Evolutionary conservation across 2,329 filamentous ascomycete genomes (phyloP), one percentile per base, ranked within the genome.

Genomic region (Cladosporium colombiae): DNA sequence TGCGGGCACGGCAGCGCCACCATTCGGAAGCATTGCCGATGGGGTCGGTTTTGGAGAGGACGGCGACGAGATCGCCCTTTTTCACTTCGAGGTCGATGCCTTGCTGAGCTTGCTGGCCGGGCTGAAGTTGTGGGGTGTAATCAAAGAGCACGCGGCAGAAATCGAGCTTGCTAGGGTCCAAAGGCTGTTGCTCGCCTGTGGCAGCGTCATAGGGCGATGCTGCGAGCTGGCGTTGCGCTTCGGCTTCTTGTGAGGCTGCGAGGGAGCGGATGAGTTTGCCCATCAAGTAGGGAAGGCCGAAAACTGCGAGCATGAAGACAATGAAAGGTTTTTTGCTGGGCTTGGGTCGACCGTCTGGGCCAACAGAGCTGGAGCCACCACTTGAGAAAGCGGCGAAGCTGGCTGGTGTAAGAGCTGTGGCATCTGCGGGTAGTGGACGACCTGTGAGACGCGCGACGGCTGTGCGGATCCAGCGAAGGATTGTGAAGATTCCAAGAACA

Each of bases 101-200:
- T 68, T 89, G 78, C 10, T 79, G 76, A 18, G 73, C 71, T 35
- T 74, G 74, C 73, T 80, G 79, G 37, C 74, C 73, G 10, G 74
- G 70, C 68, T 86, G 86, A 2, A 86, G 81, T 74, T 94, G 91
- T 3, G 95, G 94, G 0, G 90, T 89, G 81, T 97, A 99, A 81
- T 99, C 95, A 81, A 95, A 98, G 21, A 97, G 81, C 2, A 96
- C 90, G 66, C 93, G 91, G 83, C 94, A 99, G 83, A 98, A 99
- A 77, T 98, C 94, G 70, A 99, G 88, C 80, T 97, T 96, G 69
- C 88, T 88, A 0, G 93, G 93, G 75, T 98, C 95, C 66, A 97
- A 81, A 2, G 87, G 82, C 64, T 85, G 69, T 55, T 78, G 78
- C 64, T 85, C 68, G 72, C 69, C 79, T 50, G 59, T 62, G 61